A percentile compares a stretch with the other conserved stretches of the same genome.
phyloP scores from a whole-genome alignment of 1,284 basidiomycete species.

The Inonotus hispidus region DNA sequence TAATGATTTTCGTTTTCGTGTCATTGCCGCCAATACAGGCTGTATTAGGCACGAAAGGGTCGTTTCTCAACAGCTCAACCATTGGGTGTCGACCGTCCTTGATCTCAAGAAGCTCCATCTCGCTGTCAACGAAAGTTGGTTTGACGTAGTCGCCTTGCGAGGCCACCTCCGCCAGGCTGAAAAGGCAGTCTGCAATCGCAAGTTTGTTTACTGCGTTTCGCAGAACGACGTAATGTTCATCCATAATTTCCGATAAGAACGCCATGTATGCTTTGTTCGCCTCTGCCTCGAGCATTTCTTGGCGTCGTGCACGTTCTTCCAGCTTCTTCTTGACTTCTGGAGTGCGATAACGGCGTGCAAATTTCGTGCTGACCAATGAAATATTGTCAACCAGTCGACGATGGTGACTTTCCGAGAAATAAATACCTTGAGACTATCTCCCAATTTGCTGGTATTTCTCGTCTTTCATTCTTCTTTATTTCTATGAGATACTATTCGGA shows the following conservation, averaged over 20 bases:
- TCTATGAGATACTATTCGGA: constrained; percentile 68
- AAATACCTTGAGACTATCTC: constrained; percentile 66
- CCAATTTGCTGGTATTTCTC: constrained; percentile 78
- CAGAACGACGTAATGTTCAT: constrained; percentile 63
- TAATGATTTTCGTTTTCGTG: constrained; percentile 70
- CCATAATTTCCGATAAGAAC: constrained; percentile 68
- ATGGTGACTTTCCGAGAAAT: background rate
- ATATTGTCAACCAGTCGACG: background rate
- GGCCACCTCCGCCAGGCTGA: constrained; percentile 65
- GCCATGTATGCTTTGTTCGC: constrained; percentile 59
- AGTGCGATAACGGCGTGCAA: constrained; percentile 74
- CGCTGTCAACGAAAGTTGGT: constrained; percentile 54
- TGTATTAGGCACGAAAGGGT: constrained; percentile 79
- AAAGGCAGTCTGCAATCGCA: constrained; percentile 75
- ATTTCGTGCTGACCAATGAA: constrained; percentile 57
- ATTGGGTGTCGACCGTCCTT: constrained; percentile 76
- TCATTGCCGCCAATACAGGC: constrained; percentile 49
- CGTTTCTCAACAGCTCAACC: constrained; percentile 69
- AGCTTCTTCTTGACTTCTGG: constrained; percentile 65
- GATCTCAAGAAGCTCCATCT: constrained; percentile 50
- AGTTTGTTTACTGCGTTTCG: constrained; percentile 74
- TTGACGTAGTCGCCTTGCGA: constrained; percentile 71
- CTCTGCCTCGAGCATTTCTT: constrained; percentile 70
- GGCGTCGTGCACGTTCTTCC: constrained; percentile 71
- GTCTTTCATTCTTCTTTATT: constrained; percentile 67